These are phyloP conservation scores for Lactarius indigo DNA, from an alignment of 768 basidiomycete species.

Conservation along the genomic window DNA sequence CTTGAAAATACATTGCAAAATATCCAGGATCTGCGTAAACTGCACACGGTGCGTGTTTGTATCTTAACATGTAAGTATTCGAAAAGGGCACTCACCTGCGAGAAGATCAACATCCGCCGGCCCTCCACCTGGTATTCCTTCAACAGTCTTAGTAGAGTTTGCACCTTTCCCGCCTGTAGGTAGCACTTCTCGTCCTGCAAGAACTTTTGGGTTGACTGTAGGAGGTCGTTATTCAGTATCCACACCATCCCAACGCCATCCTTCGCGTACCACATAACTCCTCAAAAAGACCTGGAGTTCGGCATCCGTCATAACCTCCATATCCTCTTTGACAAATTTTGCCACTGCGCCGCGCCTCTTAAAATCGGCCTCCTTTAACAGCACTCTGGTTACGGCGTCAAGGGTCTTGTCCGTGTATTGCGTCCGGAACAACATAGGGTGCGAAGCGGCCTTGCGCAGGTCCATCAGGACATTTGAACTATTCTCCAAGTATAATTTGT, in stretches of 20 bases:
- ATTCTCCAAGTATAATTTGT: constrained; percentile 72
- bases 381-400: constrained; percentile 68
- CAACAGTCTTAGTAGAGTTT: constrained; percentile 67
- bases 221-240: constrained; percentile 7
- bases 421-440: constrained; percentile 93
- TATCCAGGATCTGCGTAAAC: constrained; percentile 97
- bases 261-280: constrained; percentile 70
- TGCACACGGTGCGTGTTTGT: constrained; percentile 32
- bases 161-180: constrained; percentile 85
- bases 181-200: constrained; percentile 72
- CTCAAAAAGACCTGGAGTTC: constrained; percentile 86
- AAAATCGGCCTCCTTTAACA: constrained; percentile 91
- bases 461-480: constrained; percentile 96
- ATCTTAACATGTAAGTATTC: not conserved
- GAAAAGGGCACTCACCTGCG: constrained; percentile 57
- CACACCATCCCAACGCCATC: not conserved
- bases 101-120: constrained; percentile 89
- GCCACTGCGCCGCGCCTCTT: constrained; percentile 75
- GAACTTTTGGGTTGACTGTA: constrained; percentile 68
- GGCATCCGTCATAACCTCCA: constrained; percentile 97
- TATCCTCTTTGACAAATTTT: constrained; percentile 91
- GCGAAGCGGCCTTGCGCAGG: constrained; percentile 90
- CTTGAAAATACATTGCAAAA: constrained; percentile 79
- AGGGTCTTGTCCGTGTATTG: constrained; percentile 76
- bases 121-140: constrained; percentile 60